Evolutionary conservation across 768 basidiomycete genomes (phyloP).

Genomic region (Butyriboletus loyo): DNA sequence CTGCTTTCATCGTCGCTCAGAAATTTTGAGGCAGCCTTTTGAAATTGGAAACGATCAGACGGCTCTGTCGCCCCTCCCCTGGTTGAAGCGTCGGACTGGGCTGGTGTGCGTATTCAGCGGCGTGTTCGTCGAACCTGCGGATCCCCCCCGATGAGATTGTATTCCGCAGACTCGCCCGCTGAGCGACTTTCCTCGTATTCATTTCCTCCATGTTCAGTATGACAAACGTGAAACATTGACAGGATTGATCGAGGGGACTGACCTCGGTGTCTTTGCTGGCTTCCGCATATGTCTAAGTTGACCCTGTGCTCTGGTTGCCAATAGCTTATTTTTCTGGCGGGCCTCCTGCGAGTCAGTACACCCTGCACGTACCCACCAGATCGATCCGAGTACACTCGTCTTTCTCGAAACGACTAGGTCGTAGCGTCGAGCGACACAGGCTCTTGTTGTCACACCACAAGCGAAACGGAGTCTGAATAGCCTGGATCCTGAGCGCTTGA

Average conservation of each 20-base stretch:
- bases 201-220: conserved; percentile 14
- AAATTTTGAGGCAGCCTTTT: conserved; percentile 24
- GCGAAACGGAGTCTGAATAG: conserved; percentile 4
- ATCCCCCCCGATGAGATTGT: neutral
- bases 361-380: too few species aligned
- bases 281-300: conserved; percentile 37
- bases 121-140: neutral
- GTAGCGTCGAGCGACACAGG: neutral
- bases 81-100: neutral
- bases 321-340: conserved; percentile 31
- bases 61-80: conserved; percentile 3
- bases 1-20: conserved; percentile 18
- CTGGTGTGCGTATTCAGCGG: neutral
- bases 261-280: conserved; percentile 23
- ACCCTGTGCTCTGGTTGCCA: conserved; percentile 39
- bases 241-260: conserved; percentile 41
- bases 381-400: too few species aligned
- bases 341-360: too few species aligned
- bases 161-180: neutral
- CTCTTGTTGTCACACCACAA: neutral
- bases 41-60: conserved; percentile 22
- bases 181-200: conserved; percentile 3
- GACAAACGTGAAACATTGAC: conserved; percentile 43
- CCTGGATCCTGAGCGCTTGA: neutral
- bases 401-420: too few species aligned